Conservation (phyloP, 2,329 filamentous ascomycete genomes). For the Paracoccidioides brasiliensis region DNA sequence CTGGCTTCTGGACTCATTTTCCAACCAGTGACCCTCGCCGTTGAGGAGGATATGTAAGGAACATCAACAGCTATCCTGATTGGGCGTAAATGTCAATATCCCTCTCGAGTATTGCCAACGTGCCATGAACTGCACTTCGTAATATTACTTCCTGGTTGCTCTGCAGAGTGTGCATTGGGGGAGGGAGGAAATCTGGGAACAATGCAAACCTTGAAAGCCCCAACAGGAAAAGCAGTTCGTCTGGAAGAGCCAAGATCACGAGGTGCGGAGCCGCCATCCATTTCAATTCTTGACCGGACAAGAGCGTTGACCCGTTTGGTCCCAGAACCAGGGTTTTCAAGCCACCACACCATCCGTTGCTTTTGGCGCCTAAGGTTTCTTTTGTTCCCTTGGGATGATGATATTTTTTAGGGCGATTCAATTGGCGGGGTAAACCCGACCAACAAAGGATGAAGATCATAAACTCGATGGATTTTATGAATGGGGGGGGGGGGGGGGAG, state of each 20-base stretch:
- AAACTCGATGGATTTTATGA: background rate
- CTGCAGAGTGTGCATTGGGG: background rate
- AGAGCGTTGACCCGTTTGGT: background rate
- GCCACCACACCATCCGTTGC: background rate
- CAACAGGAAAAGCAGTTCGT: background rate
- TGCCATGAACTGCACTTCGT: background rate
- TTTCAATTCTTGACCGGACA: background rate
- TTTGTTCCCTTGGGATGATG: background rate
- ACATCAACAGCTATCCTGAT: background rate
- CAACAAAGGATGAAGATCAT: background rate
- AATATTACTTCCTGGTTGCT: background rate
- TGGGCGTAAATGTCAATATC: background rate
- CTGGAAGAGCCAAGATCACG: background rate
- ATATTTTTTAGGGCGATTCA: background rate
- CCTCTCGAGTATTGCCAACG: background rate
- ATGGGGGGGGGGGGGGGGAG: too few relatives aligned
- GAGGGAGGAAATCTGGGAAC: background rate
- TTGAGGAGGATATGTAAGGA: background rate
- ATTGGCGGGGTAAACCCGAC: background rate
- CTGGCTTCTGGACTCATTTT: background rate
- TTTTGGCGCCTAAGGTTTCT: background rate
- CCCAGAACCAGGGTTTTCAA: slow-evolving; percentile 1
- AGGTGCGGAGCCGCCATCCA: background rate
- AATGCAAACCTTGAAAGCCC: background rate
- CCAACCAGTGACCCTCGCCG: background rate